Base-by-base conservation (phyloP, 1,139 yeast genomes). In the Yamadazyma kanchanaburiensis region DNA sequence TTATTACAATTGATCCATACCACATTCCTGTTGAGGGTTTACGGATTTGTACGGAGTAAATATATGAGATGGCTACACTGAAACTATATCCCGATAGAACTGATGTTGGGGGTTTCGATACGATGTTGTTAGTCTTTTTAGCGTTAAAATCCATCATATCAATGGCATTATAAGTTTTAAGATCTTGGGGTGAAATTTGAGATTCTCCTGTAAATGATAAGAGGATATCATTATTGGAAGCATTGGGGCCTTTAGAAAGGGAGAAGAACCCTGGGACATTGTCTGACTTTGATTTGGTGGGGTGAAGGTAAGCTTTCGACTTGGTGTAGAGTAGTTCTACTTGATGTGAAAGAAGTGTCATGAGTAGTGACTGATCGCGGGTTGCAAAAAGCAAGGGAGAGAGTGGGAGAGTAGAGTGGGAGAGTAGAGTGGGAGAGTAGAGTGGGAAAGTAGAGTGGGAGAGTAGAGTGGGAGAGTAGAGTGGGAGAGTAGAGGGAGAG, bases 21-120 rank as follows among this genome's bases (percentile, higher is more conserved):
- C 96, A 91, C 80, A 86, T 82, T 1, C 96, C 94, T 14, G 72
- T 61, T 2, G 88, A 77, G 2, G 97, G 96, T 5, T 80, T 80
- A 34, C 96, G 70, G 8, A 83, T 73, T 53, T 89, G 95, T 26
- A 91, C 66, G 16, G 95, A 83, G 52, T 80, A 89, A 4, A 91
- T 54, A 36, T 69, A 75, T 15, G 74, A 58, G 8, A 87, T 55
- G 1, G 80, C 70, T 15, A 80, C 53, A 12, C 79, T 72, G 55
- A 84, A 85, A 9, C 86, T 75, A 53, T 76, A 85, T 1, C 83
- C 74, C 1, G 81, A 63, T 22, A 76, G 54, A 1, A 77, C 66
- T 1, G 80, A 65, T 4, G 72, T 59, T 0, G 89, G 86, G 25
- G 42, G 40, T 35, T 43, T 41, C 10, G 30, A 22, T 2, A 43